phyloP scores from a whole-genome alignment of 441 rosid species.

The Euphorbia schlechtendalii region DNA sequence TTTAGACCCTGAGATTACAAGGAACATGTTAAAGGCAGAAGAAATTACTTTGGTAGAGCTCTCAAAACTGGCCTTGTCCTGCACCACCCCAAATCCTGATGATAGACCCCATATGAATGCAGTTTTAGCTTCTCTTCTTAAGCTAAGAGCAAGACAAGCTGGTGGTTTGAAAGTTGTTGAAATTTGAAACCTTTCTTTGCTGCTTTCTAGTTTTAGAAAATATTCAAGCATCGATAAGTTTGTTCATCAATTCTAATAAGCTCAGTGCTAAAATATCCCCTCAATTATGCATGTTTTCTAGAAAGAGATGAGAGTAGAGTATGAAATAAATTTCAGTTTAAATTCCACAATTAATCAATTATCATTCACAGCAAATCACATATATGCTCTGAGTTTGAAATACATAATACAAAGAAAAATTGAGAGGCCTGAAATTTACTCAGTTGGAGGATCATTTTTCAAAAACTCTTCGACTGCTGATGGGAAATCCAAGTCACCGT shows the following conservation, averaged over 20 bases:
- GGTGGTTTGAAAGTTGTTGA: neutral
- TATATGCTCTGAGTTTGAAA: neutral
- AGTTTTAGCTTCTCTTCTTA: conserved; percentile 46
- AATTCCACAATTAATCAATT: neutral
- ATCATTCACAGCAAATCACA: neutral
- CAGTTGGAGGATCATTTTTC: conserved; percentile 32
- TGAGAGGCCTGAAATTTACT: conserved; percentile 2
- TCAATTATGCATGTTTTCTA: neutral
- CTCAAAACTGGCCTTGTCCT: conserved; percentile 48
- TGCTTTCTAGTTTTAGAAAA: neutral
- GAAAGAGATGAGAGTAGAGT: neutral
- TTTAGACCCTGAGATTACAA: conserved; percentile 46
- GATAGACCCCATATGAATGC: conserved; percentile 55
- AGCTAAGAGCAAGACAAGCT: conserved; percentile 22
- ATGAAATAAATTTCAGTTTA: neutral
- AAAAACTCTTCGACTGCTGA: conserved; percentile 32
- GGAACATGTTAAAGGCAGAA: conserved; percentile 20
- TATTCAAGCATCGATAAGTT: neutral
- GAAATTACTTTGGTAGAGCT: conserved; percentile 37
- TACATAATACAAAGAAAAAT: neutral
- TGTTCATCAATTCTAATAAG: neutral
- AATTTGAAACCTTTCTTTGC: neutral
- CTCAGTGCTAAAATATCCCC: neutral
- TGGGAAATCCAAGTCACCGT: conserved; percentile 34
- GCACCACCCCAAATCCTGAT: conserved; percentile 56